Evolutionary conservation across 208 protist genomes (phyloP).

Genomic region (Zelonia costaricensis): DNA sequence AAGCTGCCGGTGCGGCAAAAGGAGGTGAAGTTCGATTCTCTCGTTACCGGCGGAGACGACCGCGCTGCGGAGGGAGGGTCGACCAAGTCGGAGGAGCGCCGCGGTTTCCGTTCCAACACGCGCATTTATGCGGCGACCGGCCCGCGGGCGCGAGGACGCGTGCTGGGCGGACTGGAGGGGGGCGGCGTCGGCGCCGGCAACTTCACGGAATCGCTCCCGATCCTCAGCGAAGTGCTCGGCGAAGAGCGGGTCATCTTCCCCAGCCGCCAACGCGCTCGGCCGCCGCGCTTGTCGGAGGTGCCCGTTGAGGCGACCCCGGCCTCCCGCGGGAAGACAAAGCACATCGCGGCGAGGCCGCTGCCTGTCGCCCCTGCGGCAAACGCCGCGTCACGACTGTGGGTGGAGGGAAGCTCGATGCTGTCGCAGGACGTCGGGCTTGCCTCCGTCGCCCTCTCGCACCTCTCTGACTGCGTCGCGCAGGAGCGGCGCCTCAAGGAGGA

Average conservation of each 20-base stretch:
- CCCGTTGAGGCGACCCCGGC: neutral
- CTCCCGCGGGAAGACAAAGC: neutral
- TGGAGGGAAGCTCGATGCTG: conserved; percentile 78
- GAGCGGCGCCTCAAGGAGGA: conserved; percentile 68
- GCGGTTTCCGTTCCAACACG: conserved; percentile 25
- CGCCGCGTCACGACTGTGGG: conserved; percentile 50
- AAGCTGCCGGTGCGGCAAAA: conserved; percentile 46
- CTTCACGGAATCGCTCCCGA: conserved; percentile 10
- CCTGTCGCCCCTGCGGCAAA: neutral
- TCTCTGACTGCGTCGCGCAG: conserved; percentile 54
- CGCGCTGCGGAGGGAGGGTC: conserved; percentile 18
- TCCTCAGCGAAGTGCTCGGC: neutral
- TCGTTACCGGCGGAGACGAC: conserved; percentile 12
- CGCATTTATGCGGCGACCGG: conserved; percentile 16
- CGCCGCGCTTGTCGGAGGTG: conserved; percentile 13
- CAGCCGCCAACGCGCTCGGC: conserved; percentile 5
- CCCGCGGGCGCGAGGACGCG: neutral
- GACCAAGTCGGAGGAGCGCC: conserved; percentile 20
- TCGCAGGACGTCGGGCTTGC: conserved; percentile 40
- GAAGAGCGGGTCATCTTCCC: conserved; percentile 9
- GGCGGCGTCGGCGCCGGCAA: conserved; percentile 3
- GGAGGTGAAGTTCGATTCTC: conserved; percentile 55
- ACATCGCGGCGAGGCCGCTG: neutral
- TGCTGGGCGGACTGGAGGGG: neutral
- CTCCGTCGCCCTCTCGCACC: conserved; percentile 44